phyloP scores from a whole-genome alignment of 2,329 filamentous ascomycete genomes.

The Zymoseptoria tritici region DNA sequence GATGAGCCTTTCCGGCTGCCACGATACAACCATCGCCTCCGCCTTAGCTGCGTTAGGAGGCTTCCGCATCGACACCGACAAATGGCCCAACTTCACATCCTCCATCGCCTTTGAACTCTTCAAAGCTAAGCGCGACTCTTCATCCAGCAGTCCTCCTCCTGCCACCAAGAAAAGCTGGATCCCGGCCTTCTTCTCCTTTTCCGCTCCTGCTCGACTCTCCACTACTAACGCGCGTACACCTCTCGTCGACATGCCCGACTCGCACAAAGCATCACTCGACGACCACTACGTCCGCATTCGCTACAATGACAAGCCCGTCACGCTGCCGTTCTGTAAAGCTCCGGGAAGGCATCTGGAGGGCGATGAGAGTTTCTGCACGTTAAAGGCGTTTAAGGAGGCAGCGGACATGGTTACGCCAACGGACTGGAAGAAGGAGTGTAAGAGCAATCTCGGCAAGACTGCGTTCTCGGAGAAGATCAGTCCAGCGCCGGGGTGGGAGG shows the following conservation, averaged over 20 bases:
- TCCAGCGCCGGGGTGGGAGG: conserved; percentile 11
- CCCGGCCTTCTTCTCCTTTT: conserved; percentile 23
- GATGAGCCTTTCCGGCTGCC: conserved; percentile 76
- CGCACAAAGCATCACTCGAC: conserved; percentile 55
- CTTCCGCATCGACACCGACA: conserved; percentile 54
- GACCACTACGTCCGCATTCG: conserved; percentile 82
- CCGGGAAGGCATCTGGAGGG: conserved; percentile 76
- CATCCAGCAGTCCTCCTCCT: conserved; percentile 10
- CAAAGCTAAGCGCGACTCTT: conserved; percentile 40
- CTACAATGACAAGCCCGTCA: conserved; percentile 81
- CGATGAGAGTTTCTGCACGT: conserved; percentile 82
- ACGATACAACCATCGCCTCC: conserved; percentile 86
- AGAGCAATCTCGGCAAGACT: conserved; percentile 48
- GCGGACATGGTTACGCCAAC: conserved; percentile 82
- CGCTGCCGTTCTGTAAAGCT: conserved; percentile 70
- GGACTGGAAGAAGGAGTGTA: conserved; percentile 65
- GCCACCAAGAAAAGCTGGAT: conserved; percentile 18
- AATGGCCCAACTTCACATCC: conserved; percentile 90
- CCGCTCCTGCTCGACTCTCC: conserved; percentile 6
- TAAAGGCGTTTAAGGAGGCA: conserved; percentile 86
- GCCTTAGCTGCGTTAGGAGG: conserved; percentile 71
- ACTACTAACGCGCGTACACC: conserved; percentile 43
- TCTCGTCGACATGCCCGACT: conserved; percentile 47
- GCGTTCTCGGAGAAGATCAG: conserved; percentile 23
- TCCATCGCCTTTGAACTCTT: conserved; percentile 90